Conservation (phyloP, 768 basidiomycete genomes). For the Rhizopogon roseolus region DNA sequence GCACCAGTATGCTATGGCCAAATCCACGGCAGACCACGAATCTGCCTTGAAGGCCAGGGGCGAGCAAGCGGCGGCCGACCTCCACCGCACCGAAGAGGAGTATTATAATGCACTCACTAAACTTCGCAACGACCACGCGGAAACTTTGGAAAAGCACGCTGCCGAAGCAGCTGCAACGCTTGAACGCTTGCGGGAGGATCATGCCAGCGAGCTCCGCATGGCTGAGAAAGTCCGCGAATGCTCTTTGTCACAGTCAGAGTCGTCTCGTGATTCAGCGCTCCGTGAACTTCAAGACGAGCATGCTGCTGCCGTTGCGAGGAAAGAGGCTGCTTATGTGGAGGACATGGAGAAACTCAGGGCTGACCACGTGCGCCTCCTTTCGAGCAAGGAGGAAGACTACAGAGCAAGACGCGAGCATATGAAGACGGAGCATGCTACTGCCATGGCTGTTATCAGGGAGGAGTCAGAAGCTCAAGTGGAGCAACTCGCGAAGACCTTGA, state of each 20-base stretch:
- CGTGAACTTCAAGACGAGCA: slow-evolving; percentile 72
- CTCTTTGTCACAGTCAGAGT: slow-evolving; percentile 68
- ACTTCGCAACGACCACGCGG: slow-evolving; percentile 67
- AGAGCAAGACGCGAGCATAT: slow-evolving; percentile 27
- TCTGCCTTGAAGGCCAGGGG: slow-evolving; percentile 57
- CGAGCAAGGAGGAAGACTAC: slow-evolving; percentile 59
- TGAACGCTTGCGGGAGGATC: slow-evolving; percentile 74
- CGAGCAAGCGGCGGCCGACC: slow-evolving; percentile 47
- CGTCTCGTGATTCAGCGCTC: slow-evolving; percentile 56
- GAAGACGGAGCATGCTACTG: slow-evolving; percentile 31
- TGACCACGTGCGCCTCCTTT: slow-evolving; percentile 52
- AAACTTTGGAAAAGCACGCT: slow-evolving; percentile 56
- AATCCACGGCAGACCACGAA: slow-evolving; percentile 48
- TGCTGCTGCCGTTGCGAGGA: slow-evolving; percentile 55
- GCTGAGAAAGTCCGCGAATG: slow-evolving; percentile 73
- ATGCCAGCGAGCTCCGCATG: slow-evolving; percentile 67
- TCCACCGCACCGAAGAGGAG: slow-evolving; percentile 72
- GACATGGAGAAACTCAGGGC: slow-evolving; percentile 63
- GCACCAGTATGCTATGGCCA: slow-evolving; percentile 48
- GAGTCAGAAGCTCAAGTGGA: slow-evolving; percentile 46
- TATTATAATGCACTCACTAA: slow-evolving; percentile 79
- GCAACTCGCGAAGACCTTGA: slow-evolving; percentile 52
- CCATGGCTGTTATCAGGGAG: slow-evolving; percentile 24
- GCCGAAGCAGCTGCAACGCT: slow-evolving; percentile 56
- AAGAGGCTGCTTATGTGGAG: slow-evolving; percentile 59